Evolutionary conservation across 352 stramenopile genomes (phyloP), one percentile per base, ranked within the genome.

Genomic region (Pythium biforme): DNA sequence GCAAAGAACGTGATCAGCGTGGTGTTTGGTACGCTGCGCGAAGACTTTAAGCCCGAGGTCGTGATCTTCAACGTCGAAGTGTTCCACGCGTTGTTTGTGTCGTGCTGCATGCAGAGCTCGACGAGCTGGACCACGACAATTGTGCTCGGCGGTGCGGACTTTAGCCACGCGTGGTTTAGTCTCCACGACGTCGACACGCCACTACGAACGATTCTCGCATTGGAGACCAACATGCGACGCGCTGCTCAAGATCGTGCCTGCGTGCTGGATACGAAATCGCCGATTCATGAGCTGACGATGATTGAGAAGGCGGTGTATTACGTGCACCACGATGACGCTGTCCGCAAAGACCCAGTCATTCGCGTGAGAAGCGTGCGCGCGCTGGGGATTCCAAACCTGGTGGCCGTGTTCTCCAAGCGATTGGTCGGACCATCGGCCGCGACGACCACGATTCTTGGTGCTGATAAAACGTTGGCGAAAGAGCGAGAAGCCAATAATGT

Each of bases 1-100:
- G 66, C 62, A 26, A 81, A 83, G 55, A 75, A 77, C 54, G 51
- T 61, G 31, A 66, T 82, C n/a, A 69, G 60, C 51, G 12, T 50
- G 22, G n/a, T 60, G 55, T 58, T 62, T 26, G 12, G 15, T 10
- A 4, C 7, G 14, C 34, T 48, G n/a, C 63, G 34, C 8, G 67
- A 75, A 15, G 74, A 72, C 19, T 45, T 56, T 2, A 82, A 69
- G n/a, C 66, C 69, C 12, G 68, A 67, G 19, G 17, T 33, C 9
- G 49, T 69, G 1, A 55, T 69, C 22, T 48, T 64, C 5, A 57
- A 51, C 4, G 62, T 64, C 17, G 46, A 52, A 19, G 46, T 52
- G 10, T 52, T 52, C 23, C 46, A 52, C 23, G n/a, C 46, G 23
- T 19, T 69, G 1, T 69, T 64, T 26, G 22, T 64, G 10, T 39